Evolutionary conservation across 176 grass and related monocot genomes (phyloP).

Genomic region (Melocanna baccifera): DNA sequence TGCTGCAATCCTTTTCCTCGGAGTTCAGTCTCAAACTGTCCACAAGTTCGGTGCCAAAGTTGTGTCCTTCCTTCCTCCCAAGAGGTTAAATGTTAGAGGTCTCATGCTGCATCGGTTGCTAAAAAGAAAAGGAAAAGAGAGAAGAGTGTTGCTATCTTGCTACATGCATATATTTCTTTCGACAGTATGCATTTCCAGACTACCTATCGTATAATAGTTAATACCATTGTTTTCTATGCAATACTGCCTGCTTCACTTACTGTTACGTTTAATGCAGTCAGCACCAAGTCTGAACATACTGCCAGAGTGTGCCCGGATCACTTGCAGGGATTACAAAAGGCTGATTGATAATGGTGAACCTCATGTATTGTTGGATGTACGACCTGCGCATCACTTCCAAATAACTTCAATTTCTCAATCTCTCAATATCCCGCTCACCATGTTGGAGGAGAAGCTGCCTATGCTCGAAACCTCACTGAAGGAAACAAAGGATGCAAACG

Average conservation of each 20-base stretch:
- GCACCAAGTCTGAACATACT: slow-evolving; percentile 43
- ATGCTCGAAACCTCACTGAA: slow-evolving; percentile 43
- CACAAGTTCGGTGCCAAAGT: neutral
- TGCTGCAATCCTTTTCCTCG: too few relatives aligned
- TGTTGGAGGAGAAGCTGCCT: slow-evolving; percentile 60
- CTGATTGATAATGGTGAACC: slow-evolving; percentile 44
- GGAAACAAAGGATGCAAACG: neutral
- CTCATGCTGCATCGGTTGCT: neutral
- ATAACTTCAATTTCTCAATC: slow-evolving; percentile 67
- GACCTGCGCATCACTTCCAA: slow-evolving; percentile 77
- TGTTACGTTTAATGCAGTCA: slow-evolving; percentile 48
- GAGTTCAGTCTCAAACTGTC: neutral
- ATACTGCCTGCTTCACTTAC: neutral
- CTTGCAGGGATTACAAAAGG: slow-evolving; percentile 62
- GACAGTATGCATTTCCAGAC: neutral
- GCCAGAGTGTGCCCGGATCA: slow-evolving; percentile 53
- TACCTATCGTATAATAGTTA: neutral
- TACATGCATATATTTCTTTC: neutral
- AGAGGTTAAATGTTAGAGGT: neutral
- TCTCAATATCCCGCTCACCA: slow-evolving; percentile 63
- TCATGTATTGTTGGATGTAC: slow-evolving; percentile 76
- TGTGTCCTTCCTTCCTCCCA: neutral
- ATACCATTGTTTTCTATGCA: neutral
- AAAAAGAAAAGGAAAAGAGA: neutral
- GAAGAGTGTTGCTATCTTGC: neutral